Percentiles rank a stretch among this genome's conserved stretches.
Conservation (phyloP, 495 filamentous ascomycete species). For the Chaetomium fimeti region DNA sequence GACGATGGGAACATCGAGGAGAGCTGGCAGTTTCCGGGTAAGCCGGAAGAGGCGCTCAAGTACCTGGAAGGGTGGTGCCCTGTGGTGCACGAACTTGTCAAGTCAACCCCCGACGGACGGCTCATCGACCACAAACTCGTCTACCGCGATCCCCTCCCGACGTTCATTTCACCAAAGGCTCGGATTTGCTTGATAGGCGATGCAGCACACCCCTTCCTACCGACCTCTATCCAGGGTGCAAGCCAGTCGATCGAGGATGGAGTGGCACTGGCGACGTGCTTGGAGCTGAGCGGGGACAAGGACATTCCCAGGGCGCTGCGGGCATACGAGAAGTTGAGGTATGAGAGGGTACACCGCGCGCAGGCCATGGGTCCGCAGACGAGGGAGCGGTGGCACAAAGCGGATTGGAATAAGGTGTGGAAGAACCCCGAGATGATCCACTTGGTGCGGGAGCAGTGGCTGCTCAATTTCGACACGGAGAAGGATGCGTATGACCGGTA, state of each 20-base stretch:
- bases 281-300: slow-evolving; percentile 45
- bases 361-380: slow-evolving; percentile 61
- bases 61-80: slow-evolving; percentile 66
- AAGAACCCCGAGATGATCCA: slow-evolving; percentile 59
- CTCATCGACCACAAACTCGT: slow-evolving; percentile 72
- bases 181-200: slow-evolving; percentile 67
- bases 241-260: slow-evolving; percentile 73
- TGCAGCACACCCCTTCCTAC: slow-evolving; percentile 70
- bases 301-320: slow-evolving; percentile 45
- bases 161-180: slow-evolving; percentile 59
- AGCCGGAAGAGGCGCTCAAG: slow-evolving; percentile 58
- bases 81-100: slow-evolving; percentile 56
- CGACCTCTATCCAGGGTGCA: slow-evolving; percentile 68
- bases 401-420: slow-evolving; percentile 56
- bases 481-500: slow-evolving; percentile 48
- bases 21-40: slow-evolving; percentile 62
- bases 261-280: slow-evolving; percentile 61
- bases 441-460: slow-evolving; percentile 57
- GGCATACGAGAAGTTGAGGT: slow-evolving; percentile 52
- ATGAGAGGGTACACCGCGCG: slow-evolving; percentile 53
- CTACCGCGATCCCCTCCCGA: slow-evolving; percentile 65
- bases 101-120: slow-evolving; percentile 55
- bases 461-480: slow-evolving; percentile 63
- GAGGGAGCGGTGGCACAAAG: slow-evolving; percentile 61
- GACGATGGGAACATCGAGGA: slow-evolving; percentile 52